Conservation (phyloP, 805 yeast genomes). For the Saccharomycopsis fermentans region DNA sequence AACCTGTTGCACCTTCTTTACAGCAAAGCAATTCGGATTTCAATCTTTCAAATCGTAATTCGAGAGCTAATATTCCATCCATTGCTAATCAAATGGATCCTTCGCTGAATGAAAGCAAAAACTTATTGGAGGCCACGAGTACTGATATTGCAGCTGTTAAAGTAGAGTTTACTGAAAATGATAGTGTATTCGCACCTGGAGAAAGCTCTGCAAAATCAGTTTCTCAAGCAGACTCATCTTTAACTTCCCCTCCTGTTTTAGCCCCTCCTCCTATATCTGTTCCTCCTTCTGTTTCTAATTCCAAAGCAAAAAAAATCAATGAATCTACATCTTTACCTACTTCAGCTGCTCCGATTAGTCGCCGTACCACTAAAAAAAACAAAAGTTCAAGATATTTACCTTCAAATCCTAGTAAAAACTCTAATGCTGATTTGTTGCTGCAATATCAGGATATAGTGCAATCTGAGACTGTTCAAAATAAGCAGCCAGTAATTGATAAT, state of each 20-base stretch:
- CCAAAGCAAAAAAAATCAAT: neutral
- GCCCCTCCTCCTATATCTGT: neutral
- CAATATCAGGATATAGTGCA: neutral
- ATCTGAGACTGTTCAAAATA: neutral
- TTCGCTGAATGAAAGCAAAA: neutral
- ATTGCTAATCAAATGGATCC: neutral
- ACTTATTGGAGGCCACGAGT: neutral
- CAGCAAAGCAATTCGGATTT: neutral
- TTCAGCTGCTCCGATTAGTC: neutral
- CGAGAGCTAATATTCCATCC: neutral
- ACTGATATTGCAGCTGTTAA: neutral
- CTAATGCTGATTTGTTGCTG: neutral
- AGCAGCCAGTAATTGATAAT: neutral
- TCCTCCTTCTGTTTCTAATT: neutral
- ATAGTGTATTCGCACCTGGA: neutral
- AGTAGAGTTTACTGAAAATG: neutral
- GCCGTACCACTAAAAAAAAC: neutral
- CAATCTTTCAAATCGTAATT: neutral
- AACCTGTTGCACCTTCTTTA: neutral
- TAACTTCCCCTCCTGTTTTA: neutral
- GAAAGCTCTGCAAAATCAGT: neutral
- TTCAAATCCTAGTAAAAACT: neutral
- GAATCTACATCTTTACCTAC: neutral
- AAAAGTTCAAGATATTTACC: neutral
- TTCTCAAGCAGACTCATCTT: no score